phyloP scores from a whole-genome alignment of 1,284 basidiomycete species.

The Leccinum pachyderme region DNA sequence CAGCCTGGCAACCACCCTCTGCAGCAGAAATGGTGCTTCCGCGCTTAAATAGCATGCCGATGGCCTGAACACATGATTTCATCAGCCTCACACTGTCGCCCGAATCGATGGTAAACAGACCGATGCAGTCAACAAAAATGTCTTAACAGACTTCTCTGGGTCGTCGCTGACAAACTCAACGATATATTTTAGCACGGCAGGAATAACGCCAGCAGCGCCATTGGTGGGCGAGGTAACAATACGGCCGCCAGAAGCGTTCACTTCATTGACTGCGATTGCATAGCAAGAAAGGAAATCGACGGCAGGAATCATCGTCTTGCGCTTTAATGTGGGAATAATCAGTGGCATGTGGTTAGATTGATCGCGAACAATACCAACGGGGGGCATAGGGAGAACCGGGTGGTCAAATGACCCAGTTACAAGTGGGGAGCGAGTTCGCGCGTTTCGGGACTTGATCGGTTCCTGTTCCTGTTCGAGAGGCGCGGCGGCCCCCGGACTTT shows the following conservation, averaged over 20 bases:
- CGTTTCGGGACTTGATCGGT: not conserved
- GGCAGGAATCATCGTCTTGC: conserved; percentile 85
- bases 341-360: not conserved
- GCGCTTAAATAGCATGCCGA: conserved; percentile 97
- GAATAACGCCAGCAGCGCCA: conserved; percentile 89
- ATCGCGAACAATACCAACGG: conserved; percentile 45
- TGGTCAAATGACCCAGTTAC: conserved; percentile 84
- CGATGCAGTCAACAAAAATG: conserved; percentile 82
- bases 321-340: conserved; percentile 40
- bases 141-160: conserved; percentile 81
- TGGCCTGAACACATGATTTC: conserved; percentile 49
- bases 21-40: conserved; percentile 96
- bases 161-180: conserved; percentile 90
- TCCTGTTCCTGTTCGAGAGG: conserved; percentile 10
- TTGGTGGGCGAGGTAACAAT: conserved; percentile 95
- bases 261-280: conserved; percentile 88
- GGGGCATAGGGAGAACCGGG: conserved; percentile 77
- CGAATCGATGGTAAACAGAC: conserved; percentile 39
- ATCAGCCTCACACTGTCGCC: conserved; percentile 1
- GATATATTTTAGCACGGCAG: conserved; percentile 87
- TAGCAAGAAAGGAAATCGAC: conserved; percentile 94
- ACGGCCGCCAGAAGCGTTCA: conserved; percentile 88
- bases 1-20: conserved; percentile 88
- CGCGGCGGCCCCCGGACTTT: conserved; percentile 19
- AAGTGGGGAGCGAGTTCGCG: conserved; percentile 40